These are phyloP conservation scores for Jackrogersella minutella DNA, from an alignment of 495 filamentous ascomycete genomes.

Conservation along the genomic window DNA sequence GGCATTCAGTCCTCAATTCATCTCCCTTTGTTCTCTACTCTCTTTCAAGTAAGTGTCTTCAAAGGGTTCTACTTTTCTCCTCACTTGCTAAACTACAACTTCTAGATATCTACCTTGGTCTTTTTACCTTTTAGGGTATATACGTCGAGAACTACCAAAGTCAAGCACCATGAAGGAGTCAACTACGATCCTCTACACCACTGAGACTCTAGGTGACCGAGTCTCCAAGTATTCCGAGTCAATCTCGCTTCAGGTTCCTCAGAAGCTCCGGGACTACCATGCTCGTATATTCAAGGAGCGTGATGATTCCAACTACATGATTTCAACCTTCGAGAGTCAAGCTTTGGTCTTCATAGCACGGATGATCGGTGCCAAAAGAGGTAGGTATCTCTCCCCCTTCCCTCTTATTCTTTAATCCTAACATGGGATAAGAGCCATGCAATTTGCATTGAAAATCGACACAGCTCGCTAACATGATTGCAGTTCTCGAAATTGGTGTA, in stretches of 20 bases:
- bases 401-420: neutral
- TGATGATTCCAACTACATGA: conserved; percentile 45
- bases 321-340: conserved; percentile 47
- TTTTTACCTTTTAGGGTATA: neutral
- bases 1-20: neutral
- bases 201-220: conserved; percentile 35
- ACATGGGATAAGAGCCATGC: too few relatives aligned
- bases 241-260: conserved; percentile 40
- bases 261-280: conserved; percentile 44
- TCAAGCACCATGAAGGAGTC: conserved; percentile 45
- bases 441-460: too few relatives aligned
- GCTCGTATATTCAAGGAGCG: conserved; percentile 34
- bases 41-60: neutral
- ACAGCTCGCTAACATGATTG: neutral
- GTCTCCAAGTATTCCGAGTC: conserved; percentile 44
- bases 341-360: conserved; percentile 43
- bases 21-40: neutral
- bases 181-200: conserved; percentile 45
- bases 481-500: conserved; percentile 51
- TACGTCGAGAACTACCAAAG: too few relatives aligned
- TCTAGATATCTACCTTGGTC: neutral
- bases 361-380: conserved; percentile 46
- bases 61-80: neutral
- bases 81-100: neutral
- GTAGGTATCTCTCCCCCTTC: conserved; percentile 20